Base-by-base conservation (phyloP, 495 filamentous ascomycete genomes). In the Thermochaetoides thermophila region DNA sequence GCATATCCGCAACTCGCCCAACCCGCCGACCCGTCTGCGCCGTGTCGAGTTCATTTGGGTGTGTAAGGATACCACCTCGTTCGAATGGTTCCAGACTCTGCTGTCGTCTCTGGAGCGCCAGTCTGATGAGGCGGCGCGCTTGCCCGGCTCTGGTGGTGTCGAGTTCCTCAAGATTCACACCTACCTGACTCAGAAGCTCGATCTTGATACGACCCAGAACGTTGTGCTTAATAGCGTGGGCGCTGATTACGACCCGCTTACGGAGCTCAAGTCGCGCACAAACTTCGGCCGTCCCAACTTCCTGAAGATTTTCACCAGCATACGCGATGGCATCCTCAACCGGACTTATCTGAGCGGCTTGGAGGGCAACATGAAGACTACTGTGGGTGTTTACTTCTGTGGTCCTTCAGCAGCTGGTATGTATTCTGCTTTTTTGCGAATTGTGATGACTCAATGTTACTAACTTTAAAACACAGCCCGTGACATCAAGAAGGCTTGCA, bases 41-140 rank as follows among this genome's bases (percentile, higher is more conserved):
- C 77, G 89, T 54, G 86, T 99, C 12, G 89, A 99, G 54, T 96
- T 99, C 57, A 93, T 96, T 63, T 99, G 89, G 89, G 76, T 96
- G 35, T 96, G 91, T 69, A 91, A 79, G 53, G 87, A 97, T 47
- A 96, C 85, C 2, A 74, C 66, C 23, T 94, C 87, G 1, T 97
- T 97, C 52, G 89, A 96, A 61, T 97, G 89, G 89, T 97, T 97
- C 63, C 91, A 97, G 54, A 78, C 78, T 8, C 77, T 97, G 3
- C 73, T 97, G 8, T 82, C 78, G 4, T 86, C 80, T 0, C 77
- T 99, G n/a, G 89, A 99, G 49, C 63, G 74, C 20, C 89, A 99
- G 49, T 80, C 74, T 22, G 68, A 76, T 31, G 68, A 69, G 29
- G 71, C 72, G 0, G 80, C 81, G 17, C 59, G 57, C 28, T 61